Base-by-base conservation (phyloP, 2,329 filamentous ascomycete genomes). In the Chrysosphaeria jannelii region DNA sequence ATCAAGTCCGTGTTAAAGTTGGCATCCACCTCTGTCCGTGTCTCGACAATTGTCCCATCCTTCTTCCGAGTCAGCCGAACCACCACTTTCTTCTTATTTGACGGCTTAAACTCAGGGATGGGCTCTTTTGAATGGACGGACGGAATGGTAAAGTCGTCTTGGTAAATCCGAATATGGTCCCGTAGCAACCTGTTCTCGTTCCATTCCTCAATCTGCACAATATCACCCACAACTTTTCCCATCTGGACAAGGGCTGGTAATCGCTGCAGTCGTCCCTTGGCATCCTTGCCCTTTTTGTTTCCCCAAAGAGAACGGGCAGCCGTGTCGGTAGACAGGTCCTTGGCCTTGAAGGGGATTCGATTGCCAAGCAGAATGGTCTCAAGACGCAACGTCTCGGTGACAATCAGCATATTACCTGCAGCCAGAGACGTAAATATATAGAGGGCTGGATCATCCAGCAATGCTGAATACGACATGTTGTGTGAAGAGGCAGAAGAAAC, bases 381-480 rank as follows among this genome's bases (percentile, higher is more conserved):
- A 34, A 97, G 64, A 22, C 85, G 72, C 25, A 79, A 88, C 2
- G 85, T 93, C 13, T 79, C 85, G 19, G 85, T 93, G 38, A 93
- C 67, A 42, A 93, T 90, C 44, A 91, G 78, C 13, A 78, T 89
- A 19, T 78, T 90, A 32, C 85, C 85, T 28, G 85, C 75, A 11
- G 85, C 93, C 26, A 97, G 57, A 25, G 81, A 93, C 29, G 85
- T 93, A 50, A 88, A 91, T 36, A 97, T 70, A 50, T 85, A 97
- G 30, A 97, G 64, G 14, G 67, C 54, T 23, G 68, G 59, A 41
- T 75, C 68, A n/a, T n/a, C n/a, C n/a, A n/a, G n/a, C n/a, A n/a
- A n/a, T n/a, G n/a, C n/a, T n/a, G n/a, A n/a, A n/a, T n/a, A n/a
- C n/a, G n/a, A n/a, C n/a, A n/a, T n/a, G n/a, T n/a, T n/a, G n/a